Evolutionary conservation across 2,329 filamentous ascomycete genomes (phyloP).

Genomic region (Passalora sequoiae): DNA sequence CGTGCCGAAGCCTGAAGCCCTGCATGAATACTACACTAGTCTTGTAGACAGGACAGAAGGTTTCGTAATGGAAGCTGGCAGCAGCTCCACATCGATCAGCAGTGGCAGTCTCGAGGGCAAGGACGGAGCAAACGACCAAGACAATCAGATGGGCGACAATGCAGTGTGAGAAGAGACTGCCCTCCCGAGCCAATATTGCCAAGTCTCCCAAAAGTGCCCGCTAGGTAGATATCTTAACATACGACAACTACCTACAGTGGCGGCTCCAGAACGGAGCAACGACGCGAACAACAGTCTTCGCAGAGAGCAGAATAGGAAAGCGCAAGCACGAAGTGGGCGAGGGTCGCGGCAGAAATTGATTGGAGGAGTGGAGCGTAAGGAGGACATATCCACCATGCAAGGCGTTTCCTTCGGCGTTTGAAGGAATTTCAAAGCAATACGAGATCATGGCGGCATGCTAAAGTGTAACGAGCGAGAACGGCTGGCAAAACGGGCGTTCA

Average conservation of each 20-base stretch:
- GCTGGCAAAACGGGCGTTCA: neutral
- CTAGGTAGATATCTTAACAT: too few species aligned
- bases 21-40: conserved; percentile 89
- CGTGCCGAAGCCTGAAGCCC: conserved; percentile 86
- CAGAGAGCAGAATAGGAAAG: too few species aligned
- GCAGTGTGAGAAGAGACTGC: neutral
- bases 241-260: too few species aligned
- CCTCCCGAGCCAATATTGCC: too few species aligned
- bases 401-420: neutral
- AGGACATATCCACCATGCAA: neutral
- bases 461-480: neutral
- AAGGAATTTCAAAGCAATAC: neutral
- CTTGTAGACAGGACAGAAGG: conserved; percentile 65
- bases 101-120: conserved; percentile 4
- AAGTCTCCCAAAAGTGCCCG: too few species aligned
- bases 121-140: conserved; percentile 6
- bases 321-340: too few species aligned
- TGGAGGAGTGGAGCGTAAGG: neutral
- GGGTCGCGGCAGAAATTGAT: neutral
- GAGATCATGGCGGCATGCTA: neutral
- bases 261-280: too few species aligned
- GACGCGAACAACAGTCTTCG: too few species aligned
- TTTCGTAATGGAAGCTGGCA: conserved; percentile 47
- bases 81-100: conserved; percentile 17
- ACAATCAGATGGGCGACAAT: conserved; percentile 9